phyloP scores from a whole-genome alignment of 805 yeast species.

The Teunomyces pallodes region DNA sequence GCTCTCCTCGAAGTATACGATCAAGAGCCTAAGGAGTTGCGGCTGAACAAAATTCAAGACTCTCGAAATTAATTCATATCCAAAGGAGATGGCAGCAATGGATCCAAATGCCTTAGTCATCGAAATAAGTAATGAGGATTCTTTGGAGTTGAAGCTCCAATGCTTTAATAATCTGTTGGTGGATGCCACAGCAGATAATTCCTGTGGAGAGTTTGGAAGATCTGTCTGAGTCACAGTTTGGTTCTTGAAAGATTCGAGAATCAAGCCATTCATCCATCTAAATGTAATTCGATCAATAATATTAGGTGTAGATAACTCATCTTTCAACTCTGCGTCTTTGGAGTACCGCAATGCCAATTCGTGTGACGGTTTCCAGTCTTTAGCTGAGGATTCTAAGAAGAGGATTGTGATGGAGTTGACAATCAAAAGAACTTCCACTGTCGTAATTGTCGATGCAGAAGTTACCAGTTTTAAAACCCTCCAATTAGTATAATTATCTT shows the following conservation, averaged over 20 bases:
- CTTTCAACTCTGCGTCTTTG: conserved; percentile 2
- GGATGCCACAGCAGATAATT: conserved; percentile 20
- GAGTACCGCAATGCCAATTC: conserved; percentile 31
- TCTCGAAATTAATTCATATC: conserved; percentile 21
- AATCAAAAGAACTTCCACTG: conserved; percentile 25
- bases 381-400: conserved; percentile 35
- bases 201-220: conserved; percentile 27
- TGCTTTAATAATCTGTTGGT: conserved; percentile 14
- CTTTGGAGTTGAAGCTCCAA: conserved; percentile 13
- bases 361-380: conserved; percentile 38
- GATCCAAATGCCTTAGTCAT: conserved; percentile 27
- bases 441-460: conserved; percentile 1
- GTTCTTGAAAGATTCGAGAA: conserved; percentile 35
- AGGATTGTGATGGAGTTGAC: conserved; percentile 30
- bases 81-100: conserved; percentile 18
- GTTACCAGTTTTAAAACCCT: conserved; percentile 13
- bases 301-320: conserved; percentile 22
- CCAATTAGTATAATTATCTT: conserved; percentile 25
- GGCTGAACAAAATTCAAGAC: conserved; percentile 70
- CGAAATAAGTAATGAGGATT: conserved; percentile 15
- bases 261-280: conserved; percentile 48
- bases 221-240: conserved; percentile 36
- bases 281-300: conserved; percentile 41
- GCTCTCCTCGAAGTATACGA: conserved; percentile 56
- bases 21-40: conserved; percentile 67